Conservation (phyloP, 371 early-diverging fungal genomes). For the Apophysomyces sp. region DNA sequence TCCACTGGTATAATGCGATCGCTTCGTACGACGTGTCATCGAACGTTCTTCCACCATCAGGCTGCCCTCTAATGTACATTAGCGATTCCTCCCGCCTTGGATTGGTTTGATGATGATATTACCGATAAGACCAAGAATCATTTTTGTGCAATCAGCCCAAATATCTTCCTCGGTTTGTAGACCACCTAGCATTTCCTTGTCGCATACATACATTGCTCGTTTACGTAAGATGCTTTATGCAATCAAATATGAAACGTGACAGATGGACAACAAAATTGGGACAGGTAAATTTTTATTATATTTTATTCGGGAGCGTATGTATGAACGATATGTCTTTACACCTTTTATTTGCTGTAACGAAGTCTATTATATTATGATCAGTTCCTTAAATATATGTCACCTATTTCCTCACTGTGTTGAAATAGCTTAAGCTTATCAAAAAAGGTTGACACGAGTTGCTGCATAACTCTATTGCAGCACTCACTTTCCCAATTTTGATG, state of each 20-base stretch:
- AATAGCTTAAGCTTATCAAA: too few species aligned
- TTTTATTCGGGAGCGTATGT: too few species aligned
- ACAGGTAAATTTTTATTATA: too few species aligned
- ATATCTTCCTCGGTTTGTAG: conserved; percentile 28
- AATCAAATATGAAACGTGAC: background rate
- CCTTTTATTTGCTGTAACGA: too few species aligned
- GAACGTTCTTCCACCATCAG: background rate
- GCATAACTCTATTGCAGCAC: too few species aligned
- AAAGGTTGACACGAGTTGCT: too few species aligned
- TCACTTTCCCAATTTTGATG: too few species aligned
- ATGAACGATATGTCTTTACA: too few species aligned
- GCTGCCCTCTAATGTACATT: conserved; percentile 23
- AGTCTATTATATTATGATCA: too few species aligned
- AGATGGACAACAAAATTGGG: background rate
- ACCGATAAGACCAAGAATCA: conserved; percentile 43
- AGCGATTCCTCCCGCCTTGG: background rate
- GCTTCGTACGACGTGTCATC: background rate
- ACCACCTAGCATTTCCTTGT: conserved; percentile 23
- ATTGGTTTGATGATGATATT: conserved; percentile 4
- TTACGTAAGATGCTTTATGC: background rate
- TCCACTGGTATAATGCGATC: background rate
- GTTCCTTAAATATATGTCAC: too few species aligned
- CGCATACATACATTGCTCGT: background rate
- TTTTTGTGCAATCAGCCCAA: conserved; percentile 36
- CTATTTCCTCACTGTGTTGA: too few species aligned